phyloP scores from a whole-genome alignment of 176 grass and related monocot species.

The Bothriochloa decipiens region DNA sequence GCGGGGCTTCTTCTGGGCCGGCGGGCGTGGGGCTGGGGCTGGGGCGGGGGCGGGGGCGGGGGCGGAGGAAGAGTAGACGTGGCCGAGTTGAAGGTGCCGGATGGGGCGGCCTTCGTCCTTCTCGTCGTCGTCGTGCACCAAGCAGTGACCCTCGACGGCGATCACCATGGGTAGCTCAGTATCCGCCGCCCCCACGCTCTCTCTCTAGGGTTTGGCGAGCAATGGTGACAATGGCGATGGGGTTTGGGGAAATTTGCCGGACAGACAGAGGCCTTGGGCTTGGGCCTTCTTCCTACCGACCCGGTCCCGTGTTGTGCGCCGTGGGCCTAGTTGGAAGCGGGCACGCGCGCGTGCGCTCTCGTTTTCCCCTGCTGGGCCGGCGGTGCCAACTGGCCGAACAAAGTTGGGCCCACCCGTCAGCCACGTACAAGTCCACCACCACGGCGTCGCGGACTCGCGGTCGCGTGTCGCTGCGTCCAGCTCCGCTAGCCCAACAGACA shows the following conservation, averaged over 20 bases:
- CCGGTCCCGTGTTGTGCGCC: no score
- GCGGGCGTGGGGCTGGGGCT: no score
- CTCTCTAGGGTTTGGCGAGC: constrained; percentile 41
- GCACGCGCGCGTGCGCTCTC: no score
- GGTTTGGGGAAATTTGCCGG: constrained; percentile 18
- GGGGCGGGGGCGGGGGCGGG: constrained; percentile 25
- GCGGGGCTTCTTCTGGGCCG: constrained; percentile 53
- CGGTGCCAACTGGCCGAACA: background rate
- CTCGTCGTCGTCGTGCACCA: constrained; percentile 54
- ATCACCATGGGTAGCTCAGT: constrained; percentile 70
- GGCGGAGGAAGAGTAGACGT: constrained; percentile 70
- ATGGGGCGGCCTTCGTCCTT: constrained; percentile 53
- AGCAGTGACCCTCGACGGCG: constrained; percentile 55
- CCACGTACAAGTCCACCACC: background rate
- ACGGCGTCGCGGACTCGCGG: constrained; percentile 10
- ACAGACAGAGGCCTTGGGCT: background rate
- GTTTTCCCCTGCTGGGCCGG: background rate
- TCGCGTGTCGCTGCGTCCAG: constrained; percentile 17
- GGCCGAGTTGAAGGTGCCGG: constrained; percentile 75
- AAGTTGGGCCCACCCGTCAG: background rate
- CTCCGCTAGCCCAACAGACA: background rate
- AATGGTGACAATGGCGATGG: constrained; percentile 19
- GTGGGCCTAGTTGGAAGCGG: no score
- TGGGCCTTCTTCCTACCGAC: background rate
- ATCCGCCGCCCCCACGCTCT: background rate